Evolutionary conservation across 805 yeast species (phyloP).

Genomic region (Candida saitoana): DNA sequence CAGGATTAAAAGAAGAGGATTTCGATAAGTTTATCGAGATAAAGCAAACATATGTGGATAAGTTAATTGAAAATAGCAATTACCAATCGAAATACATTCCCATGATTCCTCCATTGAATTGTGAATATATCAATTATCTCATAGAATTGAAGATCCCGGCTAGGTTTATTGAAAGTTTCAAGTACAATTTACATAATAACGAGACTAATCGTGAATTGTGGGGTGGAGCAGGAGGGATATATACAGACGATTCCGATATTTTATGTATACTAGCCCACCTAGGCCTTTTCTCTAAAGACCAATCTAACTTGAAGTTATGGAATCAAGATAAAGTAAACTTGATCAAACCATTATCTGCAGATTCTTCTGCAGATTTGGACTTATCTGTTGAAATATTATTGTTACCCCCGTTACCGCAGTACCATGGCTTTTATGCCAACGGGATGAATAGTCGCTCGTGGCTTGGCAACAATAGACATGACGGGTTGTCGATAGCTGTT

Average conservation of each 20-base stretch:
- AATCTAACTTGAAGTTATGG: conserved; percentile 28
- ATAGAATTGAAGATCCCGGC: conserved; percentile 57
- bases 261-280: conserved; percentile 70
- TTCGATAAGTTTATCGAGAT: conserved; percentile 24
- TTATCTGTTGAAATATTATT: conserved; percentile 55
- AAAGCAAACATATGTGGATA: conserved; percentile 22
- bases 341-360: conserved; percentile 16
- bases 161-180: conserved; percentile 33
- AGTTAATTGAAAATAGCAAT: conserved; percentile 19
- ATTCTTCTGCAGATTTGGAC: conserved; percentile 35
- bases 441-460: conserved; percentile 76
- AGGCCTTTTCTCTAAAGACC: conserved; percentile 51
- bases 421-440: conserved; percentile 62
- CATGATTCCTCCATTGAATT: conserved; percentile 33
- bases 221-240: conserved; percentile 79
- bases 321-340: conserved; percentile 21
- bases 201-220: conserved; percentile 50
- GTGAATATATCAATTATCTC: conserved; percentile 35
- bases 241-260: conserved; percentile 91
- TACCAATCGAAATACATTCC: conserved; percentile 29
- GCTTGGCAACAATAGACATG: conserved; percentile 54
- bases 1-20: conserved; percentile 31
- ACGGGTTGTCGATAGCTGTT: conserved; percentile 72
- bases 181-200: conserved; percentile 42
- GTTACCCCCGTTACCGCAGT: conserved; percentile 64